phyloP scores from a whole-genome alignment of 78 protist species.

The Dictyostelium brefeldianum region DNA sequence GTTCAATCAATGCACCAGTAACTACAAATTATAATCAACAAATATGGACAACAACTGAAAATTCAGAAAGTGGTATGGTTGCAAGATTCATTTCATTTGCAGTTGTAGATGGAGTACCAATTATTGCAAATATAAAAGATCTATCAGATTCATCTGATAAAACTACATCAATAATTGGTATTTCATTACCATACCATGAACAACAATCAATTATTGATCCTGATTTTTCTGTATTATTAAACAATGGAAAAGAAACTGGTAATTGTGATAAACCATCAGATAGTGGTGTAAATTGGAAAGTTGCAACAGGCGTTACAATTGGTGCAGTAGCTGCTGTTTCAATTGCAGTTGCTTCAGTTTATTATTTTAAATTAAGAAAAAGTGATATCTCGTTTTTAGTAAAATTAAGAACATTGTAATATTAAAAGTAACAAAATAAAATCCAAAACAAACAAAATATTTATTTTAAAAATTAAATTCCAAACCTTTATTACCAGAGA shows the following conservation, averaged over 20 bases:
- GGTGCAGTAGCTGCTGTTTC: neutral
- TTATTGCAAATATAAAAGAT: neutral
- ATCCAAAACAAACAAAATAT: no score
- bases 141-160: neutral
- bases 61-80: neutral
- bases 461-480: no score
- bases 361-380: no score
- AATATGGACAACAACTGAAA: neutral
- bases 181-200: neutral
- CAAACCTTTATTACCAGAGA: no score
- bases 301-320: neutral
- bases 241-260: neutral
- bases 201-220: neutral
- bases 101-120: neutral
- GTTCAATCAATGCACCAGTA: neutral
- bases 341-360: neutral
- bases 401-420: no score
- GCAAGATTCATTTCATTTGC: neutral
- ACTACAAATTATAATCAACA: neutral
- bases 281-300: neutral
- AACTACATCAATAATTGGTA: neutral
- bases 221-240: neutral
- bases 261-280: neutral
- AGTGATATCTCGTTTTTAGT: no score
- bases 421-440: no score